Percentiles rank a stretch among this genome's conserved stretches.
Evolutionary conservation across 306 rosid species (phyloP).

Genomic region (Lathyrus tuberosus): DNA sequence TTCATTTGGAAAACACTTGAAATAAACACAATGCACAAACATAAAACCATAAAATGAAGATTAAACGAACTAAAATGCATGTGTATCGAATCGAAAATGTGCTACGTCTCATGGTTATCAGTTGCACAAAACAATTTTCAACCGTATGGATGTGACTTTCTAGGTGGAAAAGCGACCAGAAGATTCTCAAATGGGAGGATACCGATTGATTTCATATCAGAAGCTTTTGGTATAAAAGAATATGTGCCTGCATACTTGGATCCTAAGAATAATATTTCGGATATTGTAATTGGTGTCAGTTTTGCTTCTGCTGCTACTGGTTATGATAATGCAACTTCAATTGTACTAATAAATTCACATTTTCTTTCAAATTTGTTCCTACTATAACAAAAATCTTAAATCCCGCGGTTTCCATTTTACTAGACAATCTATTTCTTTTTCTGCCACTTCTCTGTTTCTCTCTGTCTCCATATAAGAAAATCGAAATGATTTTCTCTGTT

Average conservation of each 20-base stretch:
- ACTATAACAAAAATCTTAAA: background rate
- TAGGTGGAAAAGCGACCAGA: conserved; percentile 73
- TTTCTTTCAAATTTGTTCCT: background rate
- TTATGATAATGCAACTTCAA: conserved; percentile 86
- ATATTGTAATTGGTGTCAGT: conserved; percentile 74
- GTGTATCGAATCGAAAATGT: too few species aligned
- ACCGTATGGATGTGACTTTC: conserved; percentile 95
- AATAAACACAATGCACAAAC: too few species aligned
- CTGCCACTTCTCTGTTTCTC: background rate
- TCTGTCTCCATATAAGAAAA: background rate
- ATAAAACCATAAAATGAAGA: too few species aligned
- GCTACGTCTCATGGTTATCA: conserved; percentile 10
- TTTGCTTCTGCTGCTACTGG: conserved; percentile 96
- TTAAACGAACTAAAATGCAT: too few species aligned
- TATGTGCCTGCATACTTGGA: conserved; percentile 83
- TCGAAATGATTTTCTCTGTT: background rate
- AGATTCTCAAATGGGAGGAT: conserved; percentile 81
- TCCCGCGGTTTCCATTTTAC: background rate
- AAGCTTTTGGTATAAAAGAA: conserved; percentile 61
- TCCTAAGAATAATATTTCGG: conserved; percentile 68
- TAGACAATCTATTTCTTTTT: background rate
- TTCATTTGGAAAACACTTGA: too few species aligned
- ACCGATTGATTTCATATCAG: conserved; percentile 74
- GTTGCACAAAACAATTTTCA: conserved; percentile 77
- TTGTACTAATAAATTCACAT: conserved; percentile 53